These are phyloP conservation scores for Yarrowia deformans DNA, from an alignment of 805 yeast species.

Conservation along the genomic window DNA sequence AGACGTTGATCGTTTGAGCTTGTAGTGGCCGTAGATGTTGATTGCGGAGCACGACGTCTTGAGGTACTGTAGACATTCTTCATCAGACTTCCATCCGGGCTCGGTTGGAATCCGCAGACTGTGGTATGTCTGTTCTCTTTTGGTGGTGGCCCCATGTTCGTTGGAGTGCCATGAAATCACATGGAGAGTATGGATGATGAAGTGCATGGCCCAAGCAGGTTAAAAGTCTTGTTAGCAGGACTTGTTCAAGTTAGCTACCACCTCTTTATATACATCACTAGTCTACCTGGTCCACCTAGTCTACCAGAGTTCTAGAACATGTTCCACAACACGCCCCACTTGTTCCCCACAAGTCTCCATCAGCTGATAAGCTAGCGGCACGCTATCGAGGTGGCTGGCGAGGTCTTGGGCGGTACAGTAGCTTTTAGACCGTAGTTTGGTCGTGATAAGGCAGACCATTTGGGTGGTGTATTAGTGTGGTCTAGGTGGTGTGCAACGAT, in stretches of 20 bases:
- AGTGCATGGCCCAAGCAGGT: no score
- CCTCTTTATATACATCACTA: no score
- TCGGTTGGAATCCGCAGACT: slow-evolving; percentile 1
- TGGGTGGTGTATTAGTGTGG: background rate
- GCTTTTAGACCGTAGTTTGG: no score
- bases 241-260: background rate
- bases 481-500: no score
- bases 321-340: no score
- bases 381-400: background rate
- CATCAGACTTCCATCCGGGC: background rate
- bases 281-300: no score
- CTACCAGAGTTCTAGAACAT: no score
- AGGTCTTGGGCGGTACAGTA: background rate
- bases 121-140: slow-evolving; percentile 20
- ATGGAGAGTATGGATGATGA: slow-evolving; percentile 16
- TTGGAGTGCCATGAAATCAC: slow-evolving; percentile 22
- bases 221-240: no score
- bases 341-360: background rate
- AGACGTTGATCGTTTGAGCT: slow-evolving; percentile 1
- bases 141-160: slow-evolving; percentile 13
- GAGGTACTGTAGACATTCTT: background rate
- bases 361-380: background rate
- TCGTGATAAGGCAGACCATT: background rate
- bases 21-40: slow-evolving; percentile 9
- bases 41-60: background rate